Base-by-base conservation (phyloP, 371 early-diverging fungal species). In the Aphelidium insulamus region DNA sequence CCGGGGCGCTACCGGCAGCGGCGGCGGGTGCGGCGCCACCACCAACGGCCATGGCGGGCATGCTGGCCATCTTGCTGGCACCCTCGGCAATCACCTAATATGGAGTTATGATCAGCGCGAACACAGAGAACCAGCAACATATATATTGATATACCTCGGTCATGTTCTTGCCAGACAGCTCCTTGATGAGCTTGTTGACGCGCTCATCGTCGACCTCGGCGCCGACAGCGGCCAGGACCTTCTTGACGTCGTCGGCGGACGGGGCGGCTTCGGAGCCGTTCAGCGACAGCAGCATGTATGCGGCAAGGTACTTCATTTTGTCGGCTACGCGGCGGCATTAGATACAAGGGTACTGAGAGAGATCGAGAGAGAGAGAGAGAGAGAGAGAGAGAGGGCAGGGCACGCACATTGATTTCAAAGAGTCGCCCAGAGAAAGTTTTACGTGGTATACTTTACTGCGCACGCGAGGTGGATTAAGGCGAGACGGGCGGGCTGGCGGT, bases 291-390 rank as follows among this genome's bases (percentile, higher is more conserved):
- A 94, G 79, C 54, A 94, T 71, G 77, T 86, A 91, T 50, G 94
- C 91, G 49, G 87, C 92, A 57, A 94, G 66, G 63, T 77, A 74
- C 73, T 87, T 85, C 94, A 88, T 92, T n/a, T n/a, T n/a, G n/a
- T n/a, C n/a, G n/a, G n/a, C n/a, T n/a, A n/a, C n/a, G n/a, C n/a
- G n/a, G n/a, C n/a, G n/a, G n/a, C n/a, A n/a, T n/a, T 45, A 45
- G 34, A 32, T 30, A 33, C 41, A 27, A 16, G 17, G 33, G 43
- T 30, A 28, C 37, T 38, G 35, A 16, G 11, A 18, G 32, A 33
- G 29, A 28, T 26, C 19, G 32, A 32, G 20, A 12, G 16, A 19
- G 17, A 20, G 37, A 24, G 28, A 27, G n/a, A n/a, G n/a, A n/a
- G n/a, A n/a, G n/a, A n/a, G n/a, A n/a, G n/a, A n/a, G n/a, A n/a